These are phyloP conservation scores for Fraxinus xanthoxyloides DNA, from an alignment of 305 asterid species.

Conservation along the genomic window DNA sequence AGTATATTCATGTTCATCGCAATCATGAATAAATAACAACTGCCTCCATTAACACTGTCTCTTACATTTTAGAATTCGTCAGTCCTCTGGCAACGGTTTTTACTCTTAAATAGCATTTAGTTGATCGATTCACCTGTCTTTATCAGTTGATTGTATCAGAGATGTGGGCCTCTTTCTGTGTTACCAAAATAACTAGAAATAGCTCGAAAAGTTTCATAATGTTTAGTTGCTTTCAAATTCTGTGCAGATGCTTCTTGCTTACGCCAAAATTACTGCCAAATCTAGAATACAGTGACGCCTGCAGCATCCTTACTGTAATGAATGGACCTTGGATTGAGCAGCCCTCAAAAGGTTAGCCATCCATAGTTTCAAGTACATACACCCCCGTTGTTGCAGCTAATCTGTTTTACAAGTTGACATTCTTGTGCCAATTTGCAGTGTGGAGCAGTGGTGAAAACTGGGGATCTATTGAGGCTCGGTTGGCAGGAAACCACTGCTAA, in stretches of 20 bases:
- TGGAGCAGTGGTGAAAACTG: conserved; percentile 83
- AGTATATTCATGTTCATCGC: not conserved
- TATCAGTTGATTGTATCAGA: not conserved
- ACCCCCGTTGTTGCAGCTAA: not conserved
- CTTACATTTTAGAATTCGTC: conserved; percentile 5
- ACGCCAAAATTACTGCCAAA: conserved; percentile 86
- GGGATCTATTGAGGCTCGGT: conserved; percentile 44
- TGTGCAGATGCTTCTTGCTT: conserved; percentile 87
- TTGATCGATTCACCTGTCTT: not conserved
- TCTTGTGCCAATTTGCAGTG: conserved; percentile 40
- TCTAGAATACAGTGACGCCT: conserved; percentile 79
- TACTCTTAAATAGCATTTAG: not conserved
- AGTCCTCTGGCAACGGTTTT: not conserved
- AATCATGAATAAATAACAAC: not conserved
- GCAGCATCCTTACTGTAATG: conserved; percentile 83
- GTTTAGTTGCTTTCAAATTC: conserved; percentile 13
- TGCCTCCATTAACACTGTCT: conserved; percentile 1
- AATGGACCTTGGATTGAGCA: conserved; percentile 98
- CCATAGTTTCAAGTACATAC: conserved; percentile 4
- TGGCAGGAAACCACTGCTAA: conserved; percentile 30
- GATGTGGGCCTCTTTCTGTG: not conserved
- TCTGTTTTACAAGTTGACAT: not conserved
- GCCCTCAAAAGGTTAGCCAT: conserved; percentile 74
- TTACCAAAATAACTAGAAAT: conserved; percentile 2
- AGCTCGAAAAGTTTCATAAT: not conserved